phyloP scores from a whole-genome alignment of 164 flowering plant species.

The Vitis amurensis region DNA sequence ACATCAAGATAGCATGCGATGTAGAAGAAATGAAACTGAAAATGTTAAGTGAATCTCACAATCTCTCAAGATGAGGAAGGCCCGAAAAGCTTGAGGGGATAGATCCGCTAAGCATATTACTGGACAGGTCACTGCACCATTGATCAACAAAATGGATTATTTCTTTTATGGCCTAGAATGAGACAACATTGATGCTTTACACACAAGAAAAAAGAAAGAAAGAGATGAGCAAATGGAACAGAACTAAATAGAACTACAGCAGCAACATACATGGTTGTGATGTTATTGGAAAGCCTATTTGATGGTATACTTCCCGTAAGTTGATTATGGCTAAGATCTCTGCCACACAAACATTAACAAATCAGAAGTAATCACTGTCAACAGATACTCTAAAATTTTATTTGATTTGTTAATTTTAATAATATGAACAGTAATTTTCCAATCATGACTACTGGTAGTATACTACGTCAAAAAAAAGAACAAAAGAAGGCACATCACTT shows the following conservation, averaged over 20 bases:
- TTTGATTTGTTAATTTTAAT: too few species aligned
- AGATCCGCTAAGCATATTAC: constrained; percentile 19
- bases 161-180: too few species aligned
- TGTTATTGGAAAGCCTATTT: constrained; percentile 14
- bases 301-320: constrained; percentile 21
- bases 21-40: too few species aligned
- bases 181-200: too few species aligned
- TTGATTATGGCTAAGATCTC: constrained; percentile 21
- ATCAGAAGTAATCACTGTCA: background rate
- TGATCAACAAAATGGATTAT: background rate
- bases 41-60: constrained; percentile 9
- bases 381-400: too few species aligned
- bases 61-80: constrained; percentile 16
- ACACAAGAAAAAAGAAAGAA: too few species aligned
- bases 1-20: too few species aligned
- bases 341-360: constrained; percentile 1
- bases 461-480: too few species aligned
- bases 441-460: too few species aligned
- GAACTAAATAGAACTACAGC: background rate
- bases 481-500: too few species aligned
- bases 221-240: too few species aligned
- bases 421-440: too few species aligned
- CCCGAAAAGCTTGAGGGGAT: constrained; percentile 22
- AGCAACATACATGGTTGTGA: constrained; percentile 19
- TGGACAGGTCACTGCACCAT: constrained; percentile 18